Evolutionary conservation across 2,329 filamentous ascomycete genomes (phyloP), one percentile per base, ranked within the genome.

Genomic region (Nakataea oryzae): DNA sequence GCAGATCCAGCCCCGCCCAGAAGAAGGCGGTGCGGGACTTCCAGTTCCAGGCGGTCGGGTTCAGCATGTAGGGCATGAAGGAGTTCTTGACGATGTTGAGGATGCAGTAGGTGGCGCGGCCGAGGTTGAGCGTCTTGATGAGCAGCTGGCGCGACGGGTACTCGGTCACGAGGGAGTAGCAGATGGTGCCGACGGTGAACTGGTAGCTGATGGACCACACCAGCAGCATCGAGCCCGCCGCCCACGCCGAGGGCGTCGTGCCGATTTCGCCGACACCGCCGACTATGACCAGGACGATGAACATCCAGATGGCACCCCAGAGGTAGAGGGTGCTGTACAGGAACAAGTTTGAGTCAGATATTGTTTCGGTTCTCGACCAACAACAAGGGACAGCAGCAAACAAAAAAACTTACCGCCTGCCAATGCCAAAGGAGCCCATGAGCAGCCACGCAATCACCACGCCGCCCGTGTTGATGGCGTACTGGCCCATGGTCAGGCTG

Each of bases 161-260:
- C 63, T 75, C 72, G 30, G 72, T 69, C 8, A 71, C 69, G 54
- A 75, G 68, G 3, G 65, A 67, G 65, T 72, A 75, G 17, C 69
- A 70, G 21, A 77, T 70, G 56, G 73, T 75, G 6, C 75, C 75
- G 24, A 73, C 70, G 0, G 75, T 74, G 26, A 77, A 64, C 59
- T 74, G 73, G 64, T 74, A 70, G 70, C 62, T 34, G 67, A 64
- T 13, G 64, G 64, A 50, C 47, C 86, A 29, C 83, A 84, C 66
- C 82, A 84, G 17, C 80, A 82, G 75, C 87, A 89, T 34, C 87
- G 73, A 62, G 89, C 82, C 65, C 54, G 29, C n/a, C 54, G 30
- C 84, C 32, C 57, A 17, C 29, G 24, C 32, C 30, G 30, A 4
- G 2, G 5, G 12, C 21, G 17, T 54, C 58, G 12, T 58, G 26